phyloP scores from a whole-genome alignment of 2,329 filamentous ascomycete genomes.

The Botrytis byssoidea region DNA sequence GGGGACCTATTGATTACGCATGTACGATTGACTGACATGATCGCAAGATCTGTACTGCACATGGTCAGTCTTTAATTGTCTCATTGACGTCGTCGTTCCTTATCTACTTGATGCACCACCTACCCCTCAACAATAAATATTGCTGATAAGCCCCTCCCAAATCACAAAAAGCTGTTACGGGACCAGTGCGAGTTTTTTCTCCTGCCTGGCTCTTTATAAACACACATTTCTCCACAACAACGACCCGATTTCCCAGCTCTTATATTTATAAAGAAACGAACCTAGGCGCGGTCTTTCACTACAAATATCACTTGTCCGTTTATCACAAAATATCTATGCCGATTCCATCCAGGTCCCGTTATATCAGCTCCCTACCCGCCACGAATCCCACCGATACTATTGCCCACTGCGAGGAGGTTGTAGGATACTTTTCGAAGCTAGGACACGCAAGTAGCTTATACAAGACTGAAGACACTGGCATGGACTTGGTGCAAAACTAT shows the following conservation, averaged over 20 bases:
- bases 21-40: not conserved
- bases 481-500: not conserved
- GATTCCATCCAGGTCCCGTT: not conserved
- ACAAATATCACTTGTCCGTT: not conserved
- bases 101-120: not conserved
- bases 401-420: not conserved
- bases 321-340: not conserved
- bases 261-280: not conserved
- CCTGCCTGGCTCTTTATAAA: not conserved
- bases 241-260: not conserved
- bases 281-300: not conserved
- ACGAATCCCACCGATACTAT: not conserved
- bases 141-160: not conserved
- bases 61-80: not conserved
- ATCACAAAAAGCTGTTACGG: not conserved
- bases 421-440: not conserved
- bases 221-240: not conserved
- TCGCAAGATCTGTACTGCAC: not conserved
- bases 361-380: not conserved
- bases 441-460: not conserved
- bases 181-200: not conserved
- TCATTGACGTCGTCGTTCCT: not conserved
- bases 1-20: not conserved
- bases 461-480: not conserved
- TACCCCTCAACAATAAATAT: not conserved